Evolutionary conservation across 441 rosid species (phyloP).

Genomic region (Pelargonium cotyledonis): DNA sequence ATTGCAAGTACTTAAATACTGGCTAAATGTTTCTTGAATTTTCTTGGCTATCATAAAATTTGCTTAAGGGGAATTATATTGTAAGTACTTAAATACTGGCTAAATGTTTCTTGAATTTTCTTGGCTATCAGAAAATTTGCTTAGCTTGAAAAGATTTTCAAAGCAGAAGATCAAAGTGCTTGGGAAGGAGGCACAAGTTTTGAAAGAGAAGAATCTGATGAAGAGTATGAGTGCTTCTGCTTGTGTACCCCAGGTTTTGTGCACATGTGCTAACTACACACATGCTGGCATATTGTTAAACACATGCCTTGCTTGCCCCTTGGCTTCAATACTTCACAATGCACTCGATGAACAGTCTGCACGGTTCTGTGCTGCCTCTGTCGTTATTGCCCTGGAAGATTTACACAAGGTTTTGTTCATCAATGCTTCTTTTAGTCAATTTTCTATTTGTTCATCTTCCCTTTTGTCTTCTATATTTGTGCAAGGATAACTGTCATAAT

Average conservation of each 20-base stretch:
- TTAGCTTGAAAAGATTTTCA: slow-evolving; percentile 81
- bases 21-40: slow-evolving; percentile 17
- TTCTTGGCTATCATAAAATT: slow-evolving; percentile 38
- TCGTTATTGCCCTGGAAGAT: slow-evolving; percentile 65
- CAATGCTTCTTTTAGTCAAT: slow-evolving; percentile 2
- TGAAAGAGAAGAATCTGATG: slow-evolving; percentile 77
- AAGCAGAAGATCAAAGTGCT: slow-evolving; percentile 65
- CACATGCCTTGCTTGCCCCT: slow-evolving; percentile 69
- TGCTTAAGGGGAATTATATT: slow-evolving; percentile 29
- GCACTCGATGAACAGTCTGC: slow-evolving; percentile 75
- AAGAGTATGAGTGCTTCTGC: slow-evolving; percentile 48
- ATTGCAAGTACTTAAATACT: slow-evolving; percentile 3
- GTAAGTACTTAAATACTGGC: slow-evolving; percentile 12
- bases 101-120: slow-evolving; percentile 12
- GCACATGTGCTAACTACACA: slow-evolving; percentile 60
- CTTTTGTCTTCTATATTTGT: background rate
- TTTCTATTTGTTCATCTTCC: slow-evolving; percentile 10
- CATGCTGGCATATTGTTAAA: slow-evolving; percentile 69
- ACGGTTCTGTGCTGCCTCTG: slow-evolving; percentile 68
- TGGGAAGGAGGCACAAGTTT: slow-evolving; percentile 84
- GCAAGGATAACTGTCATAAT: background rate
- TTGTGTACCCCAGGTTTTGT: slow-evolving; percentile 61
- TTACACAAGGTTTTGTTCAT: slow-evolving; percentile 55
- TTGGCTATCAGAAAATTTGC: slow-evolving; percentile 46
- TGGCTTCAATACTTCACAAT: slow-evolving; percentile 69